A percentile compares a stretch with the other conserved stretches of the same genome.
phyloP scores from a whole-genome alignment of 2,329 filamentous ascomycete genomes.

The Didymella segeticola region DNA sequence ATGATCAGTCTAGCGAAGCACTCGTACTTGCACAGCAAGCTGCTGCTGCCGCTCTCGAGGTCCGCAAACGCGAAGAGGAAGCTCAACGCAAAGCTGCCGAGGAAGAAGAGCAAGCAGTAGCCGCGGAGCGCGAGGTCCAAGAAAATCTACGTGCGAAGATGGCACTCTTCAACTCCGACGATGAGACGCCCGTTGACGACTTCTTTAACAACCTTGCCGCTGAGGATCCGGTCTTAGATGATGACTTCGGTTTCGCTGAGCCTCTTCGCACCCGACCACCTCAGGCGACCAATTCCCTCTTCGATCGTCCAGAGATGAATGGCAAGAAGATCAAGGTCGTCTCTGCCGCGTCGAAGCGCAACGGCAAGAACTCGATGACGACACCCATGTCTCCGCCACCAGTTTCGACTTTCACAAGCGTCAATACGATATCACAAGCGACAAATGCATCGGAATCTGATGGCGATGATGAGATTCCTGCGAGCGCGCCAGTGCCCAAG shows the following conservation, averaged over 20 bases:
- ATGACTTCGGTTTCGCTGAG: neutral
- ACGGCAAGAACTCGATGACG: constrained; percentile 13
- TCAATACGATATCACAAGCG: constrained; percentile 24
- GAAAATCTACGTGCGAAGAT: constrained; percentile 47
- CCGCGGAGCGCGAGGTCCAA: constrained; percentile 39
- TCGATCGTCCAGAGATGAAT: constrained; percentile 35
- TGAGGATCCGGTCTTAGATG: constrained; percentile 24
- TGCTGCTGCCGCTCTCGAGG: constrained; percentile 35
- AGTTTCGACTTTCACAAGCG: constrained; percentile 25
- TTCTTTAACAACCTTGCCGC: constrained; percentile 37
- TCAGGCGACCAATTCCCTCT: constrained; percentile 35
- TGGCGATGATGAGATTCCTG: constrained; percentile 44
- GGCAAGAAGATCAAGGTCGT: constrained; percentile 49
- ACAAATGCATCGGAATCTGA: constrained; percentile 38
- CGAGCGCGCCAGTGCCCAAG: constrained; percentile 32
- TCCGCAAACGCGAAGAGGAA: constrained; percentile 29
- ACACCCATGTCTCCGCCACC: constrained; percentile 21
- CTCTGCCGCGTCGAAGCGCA: constrained; percentile 29
- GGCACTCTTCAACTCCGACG: constrained; percentile 41
- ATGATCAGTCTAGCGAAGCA: constrained; percentile 34
- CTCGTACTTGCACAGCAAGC: constrained; percentile 36
- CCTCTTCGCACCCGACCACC: constrained; percentile 21
- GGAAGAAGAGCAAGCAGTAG: constrained; percentile 26
- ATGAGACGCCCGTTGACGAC: constrained; percentile 32
- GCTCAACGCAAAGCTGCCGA: constrained; percentile 1